Percentiles rank a stretch among this genome's conserved stretches.
phyloP scores from a whole-genome alignment of 306 rosid species.

The Vigna unguiculata region DNA sequence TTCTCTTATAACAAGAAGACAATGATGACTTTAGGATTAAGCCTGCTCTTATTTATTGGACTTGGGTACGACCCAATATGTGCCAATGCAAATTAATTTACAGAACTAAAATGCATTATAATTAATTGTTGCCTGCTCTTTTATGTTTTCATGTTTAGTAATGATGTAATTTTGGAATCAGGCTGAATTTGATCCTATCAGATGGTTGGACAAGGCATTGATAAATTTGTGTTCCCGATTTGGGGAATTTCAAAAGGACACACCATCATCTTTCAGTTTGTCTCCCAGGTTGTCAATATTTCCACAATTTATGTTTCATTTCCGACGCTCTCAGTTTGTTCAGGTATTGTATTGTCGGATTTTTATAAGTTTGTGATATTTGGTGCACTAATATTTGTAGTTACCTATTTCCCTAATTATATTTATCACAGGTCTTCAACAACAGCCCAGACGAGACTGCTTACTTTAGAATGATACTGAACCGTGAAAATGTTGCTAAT shows the following conservation, averaged over 20 bases:
- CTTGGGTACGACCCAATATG: no score
- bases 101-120: slow-evolving; percentile 14
- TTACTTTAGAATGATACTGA: slow-evolving; percentile 91
- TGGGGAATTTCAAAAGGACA: slow-evolving; percentile 91
- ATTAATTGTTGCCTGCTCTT: slow-evolving; percentile 4
- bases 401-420: neutral
- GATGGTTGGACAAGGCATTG: slow-evolving; percentile 98
- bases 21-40: no score
- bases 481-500: slow-evolving; percentile 93
- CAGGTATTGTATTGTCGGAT: slow-evolving; percentile 63
- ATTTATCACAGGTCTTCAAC: slow-evolving; percentile 80
- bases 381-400: slow-evolving; percentile 17
- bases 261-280: slow-evolving; percentile 90
- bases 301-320: slow-evolving; percentile 94
- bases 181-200: slow-evolving; percentile 99
- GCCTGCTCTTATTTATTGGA: no score
- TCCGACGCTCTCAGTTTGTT: slow-evolving; percentile 97
- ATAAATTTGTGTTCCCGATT: slow-evolving; percentile 89
- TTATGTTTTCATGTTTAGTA: slow-evolving; percentile 41
- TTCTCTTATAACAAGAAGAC: no score
- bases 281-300: slow-evolving; percentile 96
- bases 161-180: slow-evolving; percentile 51
- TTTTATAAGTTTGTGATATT: slow-evolving; percentile 42
- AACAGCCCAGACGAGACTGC: slow-evolving; percentile 99
- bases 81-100: neutral